Evolutionary conservation across 305 asterid species (phyloP), one percentile per base, ranked within the genome.

Genomic region (Fraxinus angustifolia): DNA sequence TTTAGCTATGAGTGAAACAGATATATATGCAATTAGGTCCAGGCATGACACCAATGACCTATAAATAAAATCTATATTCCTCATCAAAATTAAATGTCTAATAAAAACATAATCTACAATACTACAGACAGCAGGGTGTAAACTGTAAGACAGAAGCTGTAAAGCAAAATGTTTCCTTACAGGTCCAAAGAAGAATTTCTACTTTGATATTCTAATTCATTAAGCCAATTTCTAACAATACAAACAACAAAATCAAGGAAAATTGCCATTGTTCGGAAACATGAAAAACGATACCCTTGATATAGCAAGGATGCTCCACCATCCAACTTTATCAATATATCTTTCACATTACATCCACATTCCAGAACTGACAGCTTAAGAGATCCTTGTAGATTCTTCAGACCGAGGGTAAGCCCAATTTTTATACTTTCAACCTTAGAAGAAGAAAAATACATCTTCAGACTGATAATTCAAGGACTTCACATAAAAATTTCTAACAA

Each of bases 281-380:
- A 75, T 58, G 21, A 81, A 84, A 74, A 73, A n/a, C 6, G 42
- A 75, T 91, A 95, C 99, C 99, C 96, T 89, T 93, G 99, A 86
- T 95, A 95, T 84, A 95, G 90, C 98, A 98, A 95, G 4, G 99
- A 93, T 50, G 98, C 97, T 89, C 99, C 99, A 21, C 99, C 99
- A 70, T 91, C 82, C 93, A 95, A 88, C 83, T 88, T 83, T 87
- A 95, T 92, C 45, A 87, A 87, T 75, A 95, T 89, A 84, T 84
- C 88, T 26, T 84, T 86, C 84, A 95, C 98, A 79, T 91, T 83
- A 85, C 99, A 93, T 73, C 96, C 98, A 85, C 92, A 91, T n/a
- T 92, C 97, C 89, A 88, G 83, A 79, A 90, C 88, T 79, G 93
- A 88, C 75, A 95, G 86, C 89, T 84, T 77, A 78, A 93, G 90